phyloP scores from a whole-genome alignment of 73 alveolate genomes.

The Tetrahymena thermophila region DNA sequence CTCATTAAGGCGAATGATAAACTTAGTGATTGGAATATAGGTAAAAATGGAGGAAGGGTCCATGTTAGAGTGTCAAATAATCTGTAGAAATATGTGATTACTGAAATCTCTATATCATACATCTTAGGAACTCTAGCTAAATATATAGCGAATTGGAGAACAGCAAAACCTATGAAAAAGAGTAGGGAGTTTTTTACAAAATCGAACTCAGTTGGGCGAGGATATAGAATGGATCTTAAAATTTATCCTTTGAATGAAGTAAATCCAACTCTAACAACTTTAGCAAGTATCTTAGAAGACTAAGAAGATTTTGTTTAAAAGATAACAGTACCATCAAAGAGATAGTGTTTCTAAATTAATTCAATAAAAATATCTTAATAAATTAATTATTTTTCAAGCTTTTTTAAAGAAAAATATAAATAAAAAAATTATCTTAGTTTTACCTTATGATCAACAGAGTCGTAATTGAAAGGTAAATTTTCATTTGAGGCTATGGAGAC shows the following conservation, averaged over 20 bases:
- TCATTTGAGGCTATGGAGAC: slow-evolving; percentile 27
- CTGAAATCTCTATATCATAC: background rate
- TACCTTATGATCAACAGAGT: background rate
- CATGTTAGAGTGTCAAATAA: slow-evolving; percentile 33
- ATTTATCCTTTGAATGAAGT: slow-evolving; percentile 38
- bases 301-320: slow-evolving; percentile 4
- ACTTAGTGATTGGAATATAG: background rate
- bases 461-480: background rate
- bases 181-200: slow-evolving; percentile 9
- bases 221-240: slow-evolving; percentile 26
- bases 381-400: no score
- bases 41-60: slow-evolving; percentile 11
- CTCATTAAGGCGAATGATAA: background rate
- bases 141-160: background rate
- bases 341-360: slow-evolving; percentile 6
- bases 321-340: slow-evolving; percentile 30
- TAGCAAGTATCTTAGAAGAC: background rate
- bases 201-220: slow-evolving; percentile 5
- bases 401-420: background rate
- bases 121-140: background rate
- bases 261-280: slow-evolving; percentile 38
- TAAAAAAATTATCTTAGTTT: background rate
- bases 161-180: background rate
- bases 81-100: background rate
- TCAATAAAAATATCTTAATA: background rate